phyloP scores from a whole-genome alignment of 75 land plant species.

The Picea glauca region DNA sequence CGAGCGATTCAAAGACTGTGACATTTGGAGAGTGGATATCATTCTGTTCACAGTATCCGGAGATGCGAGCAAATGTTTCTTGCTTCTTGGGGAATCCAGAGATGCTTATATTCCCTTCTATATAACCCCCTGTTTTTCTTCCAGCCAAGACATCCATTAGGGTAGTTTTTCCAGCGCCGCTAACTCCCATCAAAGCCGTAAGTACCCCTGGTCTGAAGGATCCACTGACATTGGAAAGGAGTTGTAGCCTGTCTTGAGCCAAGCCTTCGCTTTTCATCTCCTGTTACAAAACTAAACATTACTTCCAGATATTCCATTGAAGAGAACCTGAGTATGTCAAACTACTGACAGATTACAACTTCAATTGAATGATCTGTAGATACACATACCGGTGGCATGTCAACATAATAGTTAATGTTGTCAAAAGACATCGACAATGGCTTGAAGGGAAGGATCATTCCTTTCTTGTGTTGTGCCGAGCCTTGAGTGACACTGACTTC shows the following conservation, averaged over 20 bases:
- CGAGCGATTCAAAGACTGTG: conserved; percentile 27
- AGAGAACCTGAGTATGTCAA: too few species aligned
- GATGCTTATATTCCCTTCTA: conserved; percentile 32
- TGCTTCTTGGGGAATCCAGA: conserved; percentile 13
- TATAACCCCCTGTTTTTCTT: conserved; percentile 18
- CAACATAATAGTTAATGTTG: conserved; percentile 33
- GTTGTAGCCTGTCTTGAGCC: neutral
- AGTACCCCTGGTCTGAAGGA: too few species aligned
- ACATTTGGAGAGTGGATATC: conserved; percentile 29
- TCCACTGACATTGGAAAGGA: neutral
- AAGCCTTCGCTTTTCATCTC: conserved; percentile 8
- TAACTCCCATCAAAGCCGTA: conserved; percentile 10
- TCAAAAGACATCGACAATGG: conserved; percentile 29
- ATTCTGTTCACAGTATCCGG: too few species aligned
- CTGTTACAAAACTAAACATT: neutral
- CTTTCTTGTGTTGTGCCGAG: conserved; percentile 1
- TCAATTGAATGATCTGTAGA: too few species aligned
- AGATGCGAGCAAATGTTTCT: too few species aligned
- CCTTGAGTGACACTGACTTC: neutral
- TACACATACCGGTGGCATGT: conserved; percentile 37
- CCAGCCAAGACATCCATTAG: conserved; percentile 12
- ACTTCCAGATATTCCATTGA: too few species aligned
- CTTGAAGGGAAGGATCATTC: conserved; percentile 35
- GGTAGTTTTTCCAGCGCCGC: conserved; percentile 12
- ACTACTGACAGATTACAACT: too few species aligned